Conservation (phyloP, 1,284 basidiomycete species). For the Malassezia sp. region DNA sequence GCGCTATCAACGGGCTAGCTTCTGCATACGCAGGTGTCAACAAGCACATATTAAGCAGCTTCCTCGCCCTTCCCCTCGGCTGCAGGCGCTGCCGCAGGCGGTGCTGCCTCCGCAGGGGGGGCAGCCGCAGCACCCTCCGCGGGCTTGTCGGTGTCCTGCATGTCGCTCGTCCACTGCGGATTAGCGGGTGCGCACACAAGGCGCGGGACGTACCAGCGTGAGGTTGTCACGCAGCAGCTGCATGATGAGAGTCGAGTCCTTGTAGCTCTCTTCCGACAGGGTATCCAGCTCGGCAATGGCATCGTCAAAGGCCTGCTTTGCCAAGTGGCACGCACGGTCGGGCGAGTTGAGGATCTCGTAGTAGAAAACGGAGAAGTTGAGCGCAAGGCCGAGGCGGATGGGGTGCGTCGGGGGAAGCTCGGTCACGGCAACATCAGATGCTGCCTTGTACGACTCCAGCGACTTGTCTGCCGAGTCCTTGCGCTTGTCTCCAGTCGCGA, state of each 20-base stretch:
- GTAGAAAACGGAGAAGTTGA: constrained; percentile 99
- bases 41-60: constrained; percentile 44
- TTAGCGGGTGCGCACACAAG: neutral
- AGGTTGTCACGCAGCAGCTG: constrained; percentile 97
- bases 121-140: constrained; percentile 36
- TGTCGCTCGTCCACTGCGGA: constrained; percentile 78
- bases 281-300: constrained; percentile 99
- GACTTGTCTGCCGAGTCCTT: constrained; percentile 98
- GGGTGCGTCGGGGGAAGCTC: constrained; percentile 98
- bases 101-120: constrained; percentile 24
- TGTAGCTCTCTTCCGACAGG: constrained; percentile 98
- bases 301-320: constrained; percentile 99
- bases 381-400: constrained; percentile 93
- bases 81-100: constrained; percentile 25
- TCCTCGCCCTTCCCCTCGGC: constrained; percentile 44
- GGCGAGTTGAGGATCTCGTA: constrained; percentile 99
- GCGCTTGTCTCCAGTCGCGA: constrained; percentile 96
- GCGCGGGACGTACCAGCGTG: constrained; percentile 51
- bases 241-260: constrained; percentile 85
- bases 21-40: too few relatives aligned
- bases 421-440: constrained; percentile 91
- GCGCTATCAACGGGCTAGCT: too few relatives aligned
- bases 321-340: constrained; percentile 96
- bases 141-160: constrained; percentile 53
- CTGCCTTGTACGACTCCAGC: constrained; percentile 97